phyloP scores from a whole-genome alignment of 352 stramenopile genomes.

The Phytophthora pisi region DNA sequence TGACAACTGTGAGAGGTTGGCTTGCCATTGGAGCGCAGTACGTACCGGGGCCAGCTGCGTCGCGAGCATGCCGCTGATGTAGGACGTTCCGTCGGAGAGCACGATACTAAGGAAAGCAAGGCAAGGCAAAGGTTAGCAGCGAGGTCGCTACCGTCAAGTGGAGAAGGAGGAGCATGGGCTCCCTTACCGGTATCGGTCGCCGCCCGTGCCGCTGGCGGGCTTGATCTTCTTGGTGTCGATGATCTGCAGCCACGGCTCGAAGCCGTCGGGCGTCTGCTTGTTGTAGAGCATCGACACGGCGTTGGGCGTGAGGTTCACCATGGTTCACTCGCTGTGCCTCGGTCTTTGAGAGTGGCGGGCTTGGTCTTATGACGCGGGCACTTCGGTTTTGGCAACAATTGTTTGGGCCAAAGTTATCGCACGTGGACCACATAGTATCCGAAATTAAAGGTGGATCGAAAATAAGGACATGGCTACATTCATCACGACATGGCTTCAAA shows the following conservation, averaged over 20 bases:
- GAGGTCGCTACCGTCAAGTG: conserved; percentile 1
- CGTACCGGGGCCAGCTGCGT: conserved; percentile 79
- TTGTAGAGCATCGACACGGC: conserved; percentile 88
- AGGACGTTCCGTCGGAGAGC: conserved; percentile 78
- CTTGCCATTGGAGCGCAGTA: neutral
- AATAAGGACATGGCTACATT: neutral
- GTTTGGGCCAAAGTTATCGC: conserved; percentile 33
- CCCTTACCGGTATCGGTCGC: conserved; percentile 73
- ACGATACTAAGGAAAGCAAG: no score
- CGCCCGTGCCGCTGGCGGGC: conserved; percentile 67
- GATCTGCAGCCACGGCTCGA: conserved; percentile 87
- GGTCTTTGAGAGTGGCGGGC: conserved; percentile 4
- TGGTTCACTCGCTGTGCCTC: conserved; percentile 25
- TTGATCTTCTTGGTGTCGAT: conserved; percentile 92
- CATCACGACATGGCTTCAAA: neutral
- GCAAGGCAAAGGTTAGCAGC: conserved; percentile 7
- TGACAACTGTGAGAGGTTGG: neutral
- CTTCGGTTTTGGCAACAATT: neutral
- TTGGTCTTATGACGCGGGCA: neutral
- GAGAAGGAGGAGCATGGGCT: neutral
- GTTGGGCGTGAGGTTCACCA: conserved; percentile 87
- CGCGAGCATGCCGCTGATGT: conserved; percentile 89
- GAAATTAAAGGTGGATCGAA: neutral
- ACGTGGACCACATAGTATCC: neutral
- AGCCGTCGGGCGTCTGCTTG: conserved; percentile 82